These are phyloP conservation scores for Ogataea naganishii DNA, from an alignment of 805 yeast species.

Conservation along the genomic window DNA sequence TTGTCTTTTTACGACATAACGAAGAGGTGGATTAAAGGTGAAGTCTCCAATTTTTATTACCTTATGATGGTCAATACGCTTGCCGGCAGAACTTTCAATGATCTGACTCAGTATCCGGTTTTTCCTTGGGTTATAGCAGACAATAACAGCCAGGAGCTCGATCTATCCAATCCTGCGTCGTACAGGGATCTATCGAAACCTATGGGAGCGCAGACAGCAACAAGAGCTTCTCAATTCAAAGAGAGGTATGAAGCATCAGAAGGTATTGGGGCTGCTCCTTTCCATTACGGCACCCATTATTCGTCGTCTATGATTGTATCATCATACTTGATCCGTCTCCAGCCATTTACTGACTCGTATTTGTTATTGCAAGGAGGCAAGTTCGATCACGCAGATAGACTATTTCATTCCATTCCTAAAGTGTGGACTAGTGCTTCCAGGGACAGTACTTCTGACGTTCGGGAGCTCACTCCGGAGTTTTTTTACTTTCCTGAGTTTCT, in stretches of 20 bases:
- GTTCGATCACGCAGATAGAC: constrained; percentile 81
- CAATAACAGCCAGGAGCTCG: constrained; percentile 63
- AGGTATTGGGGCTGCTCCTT: constrained; percentile 61
- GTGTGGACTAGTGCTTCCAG: constrained; percentile 76
- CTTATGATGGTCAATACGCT: constrained; percentile 71
- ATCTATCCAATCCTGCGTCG: constrained; percentile 49
- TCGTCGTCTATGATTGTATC: constrained; percentile 92
- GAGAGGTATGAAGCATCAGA: constrained; percentile 68
- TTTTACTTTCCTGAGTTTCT: constrained; percentile 76
- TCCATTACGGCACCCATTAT: constrained; percentile 90
- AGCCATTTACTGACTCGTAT: constrained; percentile 78
- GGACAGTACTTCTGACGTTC: constrained; percentile 79
- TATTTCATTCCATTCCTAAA: constrained; percentile 65
- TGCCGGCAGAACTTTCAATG: constrained; percentile 87
- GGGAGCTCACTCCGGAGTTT: constrained; percentile 84
- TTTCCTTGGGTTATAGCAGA: constrained; percentile 91
- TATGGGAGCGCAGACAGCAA: constrained; percentile 77
- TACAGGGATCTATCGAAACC: constrained; percentile 78
- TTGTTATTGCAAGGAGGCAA: constrained; percentile 76
- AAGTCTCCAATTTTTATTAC: constrained; percentile 76
- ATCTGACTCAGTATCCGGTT: constrained; percentile 82
- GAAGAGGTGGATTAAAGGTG: constrained; percentile 66
- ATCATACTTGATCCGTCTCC: constrained; percentile 64
- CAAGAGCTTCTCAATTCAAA: constrained; percentile 52
- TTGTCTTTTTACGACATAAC: constrained; percentile 40